These are phyloP conservation scores for Candida qinlingensis DNA, from an alignment of 805 yeast genomes.

Conservation along the genomic window DNA sequence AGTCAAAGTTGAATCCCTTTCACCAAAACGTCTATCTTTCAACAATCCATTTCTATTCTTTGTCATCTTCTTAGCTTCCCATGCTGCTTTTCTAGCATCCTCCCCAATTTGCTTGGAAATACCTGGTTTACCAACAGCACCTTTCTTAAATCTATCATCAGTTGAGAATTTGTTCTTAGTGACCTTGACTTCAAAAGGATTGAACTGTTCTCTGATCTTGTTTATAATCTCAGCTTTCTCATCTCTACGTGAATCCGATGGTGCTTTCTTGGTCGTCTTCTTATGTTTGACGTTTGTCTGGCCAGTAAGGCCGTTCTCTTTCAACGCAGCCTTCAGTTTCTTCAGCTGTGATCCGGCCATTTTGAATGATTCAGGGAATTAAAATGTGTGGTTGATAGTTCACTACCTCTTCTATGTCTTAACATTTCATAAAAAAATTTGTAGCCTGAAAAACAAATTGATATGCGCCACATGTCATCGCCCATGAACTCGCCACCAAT, in stretches of 20 bases:
- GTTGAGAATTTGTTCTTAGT: slow-evolving; percentile 60
- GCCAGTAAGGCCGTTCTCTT: slow-evolving; percentile 79
- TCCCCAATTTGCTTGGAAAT: slow-evolving; percentile 65
- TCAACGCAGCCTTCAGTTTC: slow-evolving; percentile 70
- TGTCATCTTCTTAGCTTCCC: slow-evolving; percentile 55
- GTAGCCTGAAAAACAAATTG: not conserved
- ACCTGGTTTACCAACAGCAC: slow-evolving; percentile 64
- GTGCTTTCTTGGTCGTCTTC: slow-evolving; percentile 42
- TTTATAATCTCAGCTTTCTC: slow-evolving; percentile 53
- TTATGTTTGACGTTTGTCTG: slow-evolving; percentile 63
- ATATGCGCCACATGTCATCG: slow-evolving; percentile 7
- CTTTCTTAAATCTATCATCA: slow-evolving; percentile 35
- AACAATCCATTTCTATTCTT: slow-evolving; percentile 76
- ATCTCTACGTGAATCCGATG: slow-evolving; percentile 65
- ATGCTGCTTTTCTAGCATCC: slow-evolving; percentile 54
- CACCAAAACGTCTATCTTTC: slow-evolving; percentile 89
- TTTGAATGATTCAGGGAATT: not conserved
- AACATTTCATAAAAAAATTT: not conserved
- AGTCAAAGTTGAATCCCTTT: slow-evolving; percentile 60
- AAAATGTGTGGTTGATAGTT: too few species aligned
- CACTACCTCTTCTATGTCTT: too few species aligned
- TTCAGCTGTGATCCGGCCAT: slow-evolving; percentile 91
- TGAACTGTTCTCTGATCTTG: slow-evolving; percentile 75
- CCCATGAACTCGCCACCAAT: not conserved
- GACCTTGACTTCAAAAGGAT: slow-evolving; percentile 79